phyloP scores from a whole-genome alignment of 495 filamentous ascomycete species.

The Sordaria brevicollis region DNA sequence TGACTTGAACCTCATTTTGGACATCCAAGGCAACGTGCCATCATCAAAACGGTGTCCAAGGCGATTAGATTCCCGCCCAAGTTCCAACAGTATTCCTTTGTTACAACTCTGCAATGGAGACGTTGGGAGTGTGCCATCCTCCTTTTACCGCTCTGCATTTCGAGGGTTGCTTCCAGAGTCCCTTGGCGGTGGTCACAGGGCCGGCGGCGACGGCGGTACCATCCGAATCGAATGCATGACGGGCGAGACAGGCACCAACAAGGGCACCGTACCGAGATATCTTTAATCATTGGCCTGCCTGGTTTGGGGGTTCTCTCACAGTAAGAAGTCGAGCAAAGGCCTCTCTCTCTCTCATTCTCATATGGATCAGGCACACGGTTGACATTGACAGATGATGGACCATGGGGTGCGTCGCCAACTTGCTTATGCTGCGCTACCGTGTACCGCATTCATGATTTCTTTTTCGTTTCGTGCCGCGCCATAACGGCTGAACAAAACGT shows the following conservation, averaged over 20 bases:
- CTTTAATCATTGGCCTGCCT: not conserved
- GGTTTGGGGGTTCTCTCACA: not conserved
- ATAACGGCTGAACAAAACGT: not conserved
- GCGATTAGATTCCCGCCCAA: not conserved
- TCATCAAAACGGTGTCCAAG: too few relatives aligned
- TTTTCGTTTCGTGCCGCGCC: not conserved
- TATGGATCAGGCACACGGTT: not conserved
- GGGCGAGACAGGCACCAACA: not conserved
- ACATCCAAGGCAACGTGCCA: not conserved
- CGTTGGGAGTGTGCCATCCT: not conserved
- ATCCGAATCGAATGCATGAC: not conserved
- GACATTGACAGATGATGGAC: not conserved
- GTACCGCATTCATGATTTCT: not conserved
- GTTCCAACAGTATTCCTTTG: not conserved
- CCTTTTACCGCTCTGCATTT: not conserved
- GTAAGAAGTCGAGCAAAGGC: not conserved
- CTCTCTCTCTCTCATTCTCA: not conserved
- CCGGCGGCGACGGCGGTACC: not conserved
- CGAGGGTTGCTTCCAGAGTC: not conserved
- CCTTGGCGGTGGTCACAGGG: not conserved
- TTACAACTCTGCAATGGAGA: not conserved
- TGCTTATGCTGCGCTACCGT: not conserved
- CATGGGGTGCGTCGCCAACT: not conserved
- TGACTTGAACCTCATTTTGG: not conserved
- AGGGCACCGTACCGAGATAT: not conserved